Conservation (phyloP, 2,329 filamentous ascomycete genomes). For the Achaetomium macrosporum region DNA sequence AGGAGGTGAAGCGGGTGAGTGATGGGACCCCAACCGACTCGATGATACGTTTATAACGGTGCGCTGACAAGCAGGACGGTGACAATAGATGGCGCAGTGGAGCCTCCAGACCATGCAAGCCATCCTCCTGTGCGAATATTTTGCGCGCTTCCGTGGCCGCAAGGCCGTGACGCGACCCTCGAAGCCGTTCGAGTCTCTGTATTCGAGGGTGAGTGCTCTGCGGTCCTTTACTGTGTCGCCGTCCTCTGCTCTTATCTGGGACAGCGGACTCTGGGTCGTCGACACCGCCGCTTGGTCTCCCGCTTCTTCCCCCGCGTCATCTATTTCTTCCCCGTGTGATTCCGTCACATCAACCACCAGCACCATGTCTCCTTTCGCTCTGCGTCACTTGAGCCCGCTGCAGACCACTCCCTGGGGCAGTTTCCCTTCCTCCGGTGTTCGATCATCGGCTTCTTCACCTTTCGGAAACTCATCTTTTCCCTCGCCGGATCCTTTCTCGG, state of each 20-base stretch:
- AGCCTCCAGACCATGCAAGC: slow-evolving; percentile 47
- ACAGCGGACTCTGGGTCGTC: slow-evolving; percentile 30
- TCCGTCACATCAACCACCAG: slow-evolving; percentile 16
- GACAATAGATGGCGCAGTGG: slow-evolving; percentile 42
- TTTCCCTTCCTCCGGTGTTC: slow-evolving; percentile 21
- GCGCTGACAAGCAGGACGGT: slow-evolving; percentile 17
- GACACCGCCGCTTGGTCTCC: slow-evolving; percentile 30
- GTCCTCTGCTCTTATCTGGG: slow-evolving; percentile 21
- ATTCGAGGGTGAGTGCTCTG: slow-evolving; percentile 46
- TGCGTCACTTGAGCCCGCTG: slow-evolving; percentile 17
- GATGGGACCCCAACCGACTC: neutral
- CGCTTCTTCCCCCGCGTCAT: slow-evolving; percentile 23
- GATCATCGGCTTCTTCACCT: slow-evolving; percentile 19
- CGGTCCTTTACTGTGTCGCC: slow-evolving; percentile 28
- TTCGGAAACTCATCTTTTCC: slow-evolving; percentile 14
- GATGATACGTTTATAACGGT: neutral
- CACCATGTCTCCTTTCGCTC: slow-evolving; percentile 18
- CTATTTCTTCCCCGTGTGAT: slow-evolving; percentile 22
- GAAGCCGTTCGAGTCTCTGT: slow-evolving; percentile 44
- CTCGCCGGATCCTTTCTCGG: slow-evolving; percentile 17
- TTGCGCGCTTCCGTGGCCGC: slow-evolving; percentile 49
- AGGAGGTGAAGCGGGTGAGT: slow-evolving; percentile 47
- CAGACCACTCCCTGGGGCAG: slow-evolving; percentile 17
- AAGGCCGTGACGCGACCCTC: slow-evolving; percentile 44
- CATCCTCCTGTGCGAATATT: slow-evolving; percentile 50